Conservation (phyloP, 1,284 basidiomycete species). For the Tilletia walkeri region DNA sequence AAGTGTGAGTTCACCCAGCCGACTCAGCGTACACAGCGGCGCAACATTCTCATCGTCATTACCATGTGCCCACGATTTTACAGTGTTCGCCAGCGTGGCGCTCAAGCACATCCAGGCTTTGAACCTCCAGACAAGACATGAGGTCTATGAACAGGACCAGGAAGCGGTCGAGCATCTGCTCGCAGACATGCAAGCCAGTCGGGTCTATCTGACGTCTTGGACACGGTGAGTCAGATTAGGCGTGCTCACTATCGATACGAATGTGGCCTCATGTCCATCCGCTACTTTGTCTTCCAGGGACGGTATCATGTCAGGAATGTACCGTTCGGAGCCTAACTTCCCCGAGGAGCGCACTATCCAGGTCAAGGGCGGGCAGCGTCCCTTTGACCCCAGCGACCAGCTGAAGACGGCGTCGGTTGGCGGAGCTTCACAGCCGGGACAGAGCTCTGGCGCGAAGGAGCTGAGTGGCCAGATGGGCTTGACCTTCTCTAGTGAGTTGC, state of each 20-base stretch:
- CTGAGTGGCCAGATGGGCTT: slow-evolving; percentile 49
- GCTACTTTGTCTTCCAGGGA: slow-evolving; percentile 24
- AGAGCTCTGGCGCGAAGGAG: slow-evolving; percentile 22
- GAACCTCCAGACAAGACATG: slow-evolving; percentile 20
- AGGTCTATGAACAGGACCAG: slow-evolving; percentile 29
- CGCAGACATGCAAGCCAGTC: slow-evolving; percentile 35
- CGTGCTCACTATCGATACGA: no score
- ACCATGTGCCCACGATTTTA: background rate
- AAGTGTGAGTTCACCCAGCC: slow-evolving; percentile 9
- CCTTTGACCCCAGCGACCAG: slow-evolving; percentile 13
- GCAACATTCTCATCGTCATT: background rate
- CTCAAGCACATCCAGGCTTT: slow-evolving; percentile 20
- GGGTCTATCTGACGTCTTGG: slow-evolving; percentile 40
- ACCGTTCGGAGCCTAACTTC: slow-evolving; percentile 29
- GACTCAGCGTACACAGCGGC: no score
- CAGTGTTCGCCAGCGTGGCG: slow-evolving; percentile 21
- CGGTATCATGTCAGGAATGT: slow-evolving; percentile 35
- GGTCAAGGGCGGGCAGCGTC: slow-evolving; percentile 19
- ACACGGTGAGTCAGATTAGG: slow-evolving; percentile 16
- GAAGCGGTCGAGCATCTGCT: slow-evolving; percentile 26
- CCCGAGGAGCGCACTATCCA: slow-evolving; percentile 40
- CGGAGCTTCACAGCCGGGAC: background rate
- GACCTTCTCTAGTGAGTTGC: slow-evolving; percentile 31
- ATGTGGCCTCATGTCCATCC: background rate
- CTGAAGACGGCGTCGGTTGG: background rate